Evolutionary conservation across 1,284 basidiomycete species (phyloP), one percentile per base, ranked within the genome.

Genomic region (Ceratobasidium theobromae): DNA sequence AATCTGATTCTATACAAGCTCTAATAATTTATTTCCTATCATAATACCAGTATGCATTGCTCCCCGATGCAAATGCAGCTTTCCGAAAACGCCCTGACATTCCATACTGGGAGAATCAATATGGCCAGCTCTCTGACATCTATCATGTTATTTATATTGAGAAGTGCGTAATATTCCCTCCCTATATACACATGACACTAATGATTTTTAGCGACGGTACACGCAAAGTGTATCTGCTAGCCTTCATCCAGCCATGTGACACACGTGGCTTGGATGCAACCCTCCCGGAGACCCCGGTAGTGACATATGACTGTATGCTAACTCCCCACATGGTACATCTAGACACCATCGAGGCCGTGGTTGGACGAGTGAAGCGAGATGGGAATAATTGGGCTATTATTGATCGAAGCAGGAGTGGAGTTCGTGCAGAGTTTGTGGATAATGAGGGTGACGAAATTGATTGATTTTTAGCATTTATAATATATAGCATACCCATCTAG

Each of bases 111-210:
- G 57, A 60, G 33, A 45, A 32, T 23, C 25, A 48, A 23, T 60
- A 60, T 23, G 57, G 57, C 49, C 45, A 45, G 18, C 32, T 60
- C 16, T 32, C 49, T 8, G 43, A 49, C 33, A 49, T 60, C 16
- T 60, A 60, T 25, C 25, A 46, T 21, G 57, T 60, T 32, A 32
- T 48, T 6, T 60, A 43, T 60, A 48, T 27, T 6, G 57, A 60
- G 21, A 33, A 35, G 51, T 21, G 30, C 18, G 57, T 32, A 11
- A n/a, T 25, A 23, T 8, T n/a, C 21, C 23, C 33, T 35, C 21
- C 5, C 23, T 62, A n/a, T 18, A 14, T 23, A 6, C 25, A 25
- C 12, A 2, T 11, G 3, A 23, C 21, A 35, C 46, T 49, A 4
- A 62, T 45, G 18, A 12, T 2, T 28, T 49, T 60, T 18, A 60